phyloP scores from a whole-genome alignment of 345 rosid species.

The Rubroshorea leprosula region DNA sequence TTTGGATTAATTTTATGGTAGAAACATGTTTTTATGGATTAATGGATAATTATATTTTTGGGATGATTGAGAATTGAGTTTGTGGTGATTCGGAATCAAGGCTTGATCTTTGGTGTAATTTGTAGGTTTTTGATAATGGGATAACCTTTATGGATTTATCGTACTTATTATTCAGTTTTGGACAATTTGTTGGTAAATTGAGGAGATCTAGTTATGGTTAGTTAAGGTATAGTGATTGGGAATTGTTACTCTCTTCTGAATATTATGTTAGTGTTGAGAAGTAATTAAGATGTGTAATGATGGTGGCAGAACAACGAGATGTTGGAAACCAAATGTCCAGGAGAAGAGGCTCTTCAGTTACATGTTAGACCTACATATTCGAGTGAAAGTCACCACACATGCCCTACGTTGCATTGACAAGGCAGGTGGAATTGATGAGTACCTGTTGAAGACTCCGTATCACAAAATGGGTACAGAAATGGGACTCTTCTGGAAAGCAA shows the following conservation, averaged over 20 bases:
- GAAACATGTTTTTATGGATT: too few relatives aligned
- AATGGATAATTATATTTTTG: too few relatives aligned
- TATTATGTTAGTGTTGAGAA: conserved; percentile 4
- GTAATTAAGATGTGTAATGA: conserved; percentile 4
- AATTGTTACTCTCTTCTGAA: too few relatives aligned
- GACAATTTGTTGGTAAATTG: too few relatives aligned
- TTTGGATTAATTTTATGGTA: neutral
- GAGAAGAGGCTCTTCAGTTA: conserved; percentile 91
- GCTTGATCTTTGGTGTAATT: neutral
- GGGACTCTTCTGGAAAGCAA: conserved; percentile 88
- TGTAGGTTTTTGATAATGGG: too few relatives aligned
- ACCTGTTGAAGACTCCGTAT: conserved; percentile 87
- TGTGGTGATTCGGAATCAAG: neutral
- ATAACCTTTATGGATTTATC: too few relatives aligned
- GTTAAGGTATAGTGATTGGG: too few relatives aligned
- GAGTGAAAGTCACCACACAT: conserved; percentile 80
- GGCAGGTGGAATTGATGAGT: conserved; percentile 98
- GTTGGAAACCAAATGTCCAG: conserved; percentile 93
- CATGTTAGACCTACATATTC: conserved; percentile 80
- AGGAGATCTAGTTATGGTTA: too few relatives aligned
- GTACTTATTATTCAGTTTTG: too few relatives aligned
- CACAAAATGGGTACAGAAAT: conserved; percentile 90
- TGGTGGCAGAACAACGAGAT: conserved; percentile 58
- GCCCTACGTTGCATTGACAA: conserved; percentile 97
- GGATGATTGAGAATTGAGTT: too few relatives aligned